Conservation (phyloP, 345 rosid species). For the Hirschfeldia incana region DNA sequence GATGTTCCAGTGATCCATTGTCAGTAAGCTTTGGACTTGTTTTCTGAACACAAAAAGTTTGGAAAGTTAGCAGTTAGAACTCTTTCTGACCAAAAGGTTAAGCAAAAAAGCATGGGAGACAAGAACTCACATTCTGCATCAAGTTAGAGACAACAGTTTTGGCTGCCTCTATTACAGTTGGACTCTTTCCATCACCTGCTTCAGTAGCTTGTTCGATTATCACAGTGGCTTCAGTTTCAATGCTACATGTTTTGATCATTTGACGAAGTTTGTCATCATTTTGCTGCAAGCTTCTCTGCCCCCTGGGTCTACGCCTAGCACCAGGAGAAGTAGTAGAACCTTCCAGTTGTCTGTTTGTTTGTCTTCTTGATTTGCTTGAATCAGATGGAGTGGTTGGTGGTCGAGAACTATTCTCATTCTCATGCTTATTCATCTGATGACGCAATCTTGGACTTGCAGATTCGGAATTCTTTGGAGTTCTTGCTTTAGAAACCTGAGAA, state of each 20-base stretch:
- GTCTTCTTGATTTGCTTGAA: conserved; percentile 55
- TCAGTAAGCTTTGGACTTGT: too few species aligned
- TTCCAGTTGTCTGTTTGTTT: conserved; percentile 40
- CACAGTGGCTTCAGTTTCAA: conserved; percentile 44
- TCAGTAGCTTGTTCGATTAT: conserved; percentile 34
- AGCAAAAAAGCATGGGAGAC: too few species aligned
- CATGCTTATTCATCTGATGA: conserved; percentile 72
- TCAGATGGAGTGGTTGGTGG: conserved; percentile 77
- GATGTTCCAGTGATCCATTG: too few species aligned
- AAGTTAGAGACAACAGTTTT: conserved; percentile 43
- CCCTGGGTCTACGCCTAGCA: conserved; percentile 49
- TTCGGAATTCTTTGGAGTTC: conserved; percentile 49
- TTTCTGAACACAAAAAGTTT: too few species aligned
- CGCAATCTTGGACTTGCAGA: conserved; percentile 68
- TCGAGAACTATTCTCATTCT: conserved; percentile 60
- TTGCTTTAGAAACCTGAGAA: conserved; percentile 52
- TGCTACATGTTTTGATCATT: conserved; percentile 39
- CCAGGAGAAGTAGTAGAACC: conserved; percentile 58
- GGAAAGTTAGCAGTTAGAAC: too few species aligned
- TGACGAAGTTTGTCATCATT: conserved; percentile 49
- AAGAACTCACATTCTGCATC: conserved; percentile 48
- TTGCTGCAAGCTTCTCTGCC: conserved; percentile 43
- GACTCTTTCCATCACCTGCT: conserved; percentile 44
- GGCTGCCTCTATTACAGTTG: conserved; percentile 37
- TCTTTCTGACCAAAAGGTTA: too few species aligned